Percentiles rank a stretch among this genome's conserved stretches.
Evolutionary conservation across 495 filamentous ascomycete genomes (phyloP).

Genomic region (Xylaria castorea): DNA sequence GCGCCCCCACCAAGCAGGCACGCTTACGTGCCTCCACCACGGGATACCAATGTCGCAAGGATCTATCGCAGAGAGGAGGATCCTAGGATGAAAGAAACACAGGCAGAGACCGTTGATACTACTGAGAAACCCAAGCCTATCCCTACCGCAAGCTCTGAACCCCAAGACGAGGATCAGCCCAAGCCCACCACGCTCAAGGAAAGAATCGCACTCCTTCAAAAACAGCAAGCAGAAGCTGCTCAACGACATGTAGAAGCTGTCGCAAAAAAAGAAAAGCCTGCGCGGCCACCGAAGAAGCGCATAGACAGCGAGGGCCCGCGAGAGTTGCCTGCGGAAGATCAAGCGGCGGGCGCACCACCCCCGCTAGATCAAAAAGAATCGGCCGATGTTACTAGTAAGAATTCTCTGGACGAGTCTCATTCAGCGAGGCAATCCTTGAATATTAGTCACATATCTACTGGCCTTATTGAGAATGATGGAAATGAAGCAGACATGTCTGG

Average conservation of each 20-base stretch:
- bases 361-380: slow-evolving; percentile 55
- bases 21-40: slow-evolving; percentile 81
- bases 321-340: slow-evolving; percentile 44
- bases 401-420: slow-evolving; percentile 63
- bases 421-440: slow-evolving; percentile 52
- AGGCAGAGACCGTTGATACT: slow-evolving; percentile 61
- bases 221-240: slow-evolving; percentile 89
- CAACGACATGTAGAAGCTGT: slow-evolving; percentile 77
- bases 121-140: slow-evolving; percentile 66
- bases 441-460: slow-evolving; percentile 57
- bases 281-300: slow-evolving; percentile 78
- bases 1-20: slow-evolving; percentile 93
- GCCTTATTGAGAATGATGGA: slow-evolving; percentile 66
- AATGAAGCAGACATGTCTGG: slow-evolving; percentile 93
- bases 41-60: slow-evolving; percentile 68
- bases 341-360: slow-evolving; percentile 46
- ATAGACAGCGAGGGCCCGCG: slow-evolving; percentile 59
- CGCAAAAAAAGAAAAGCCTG: slow-evolving; percentile 89
- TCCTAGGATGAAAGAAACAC: slow-evolving; percentile 75
- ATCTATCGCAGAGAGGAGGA: slow-evolving; percentile 90
- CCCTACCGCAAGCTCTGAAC: slow-evolving; percentile 50
- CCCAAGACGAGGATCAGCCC: slow-evolving; percentile 76
- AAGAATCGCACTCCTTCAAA: slow-evolving; percentile 89
- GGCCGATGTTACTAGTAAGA: slow-evolving; percentile 60
- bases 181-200: slow-evolving; percentile 94